Base-by-base conservation (phyloP, 1,284 basidiomycete species). In the Xanthoconium separans region DNA sequence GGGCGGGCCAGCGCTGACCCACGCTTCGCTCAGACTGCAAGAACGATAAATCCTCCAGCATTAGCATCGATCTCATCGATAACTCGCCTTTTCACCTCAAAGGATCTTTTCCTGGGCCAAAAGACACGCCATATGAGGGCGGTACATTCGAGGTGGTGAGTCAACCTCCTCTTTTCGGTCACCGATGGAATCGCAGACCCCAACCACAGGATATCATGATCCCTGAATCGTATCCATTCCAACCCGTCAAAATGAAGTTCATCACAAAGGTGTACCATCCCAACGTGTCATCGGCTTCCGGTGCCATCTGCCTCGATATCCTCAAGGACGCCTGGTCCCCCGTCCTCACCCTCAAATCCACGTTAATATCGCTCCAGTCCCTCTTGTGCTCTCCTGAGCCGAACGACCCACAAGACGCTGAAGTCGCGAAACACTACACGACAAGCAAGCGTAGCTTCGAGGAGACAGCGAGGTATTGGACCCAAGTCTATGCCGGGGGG, bases 211-310 rank as follows among this genome's bases (percentile, higher is more conserved):
- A 98, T 71, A 98, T 98, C 63, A 79, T 88, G n/a, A 93, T 98
- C 60, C 95, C 95, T 2, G 92, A 95, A 49, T 83, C 88, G 46
- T 98, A 98, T 70, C 96, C 96, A 6, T 98, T 98, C 72, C 91
- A 95, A 72, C 95, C 96, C 1, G 90, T 97, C 58, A 98, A 98
- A 79, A 98, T 99, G 95, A 95, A 95, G 71, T 97, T 97, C 72
- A 85, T 93, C 63, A 96, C 92, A 56, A 94, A 95, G 73, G 92
- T 98, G 43, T 99, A 98, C 70, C 96, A 98, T 74, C 96, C 97
- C 2, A 99, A 98, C 70, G 81, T 99, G 51, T 97, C 94, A 24
- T 97, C 93, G 27, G 91, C 91, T 41, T 95, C 91, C 13, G 96
- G 93, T 50, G 93, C 91, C 52, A 95, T 95, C 73, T 94, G 93